Evolutionary conservation across 345 rosid species (phyloP).

Genomic region (Pseudoturritis turrita): DNA sequence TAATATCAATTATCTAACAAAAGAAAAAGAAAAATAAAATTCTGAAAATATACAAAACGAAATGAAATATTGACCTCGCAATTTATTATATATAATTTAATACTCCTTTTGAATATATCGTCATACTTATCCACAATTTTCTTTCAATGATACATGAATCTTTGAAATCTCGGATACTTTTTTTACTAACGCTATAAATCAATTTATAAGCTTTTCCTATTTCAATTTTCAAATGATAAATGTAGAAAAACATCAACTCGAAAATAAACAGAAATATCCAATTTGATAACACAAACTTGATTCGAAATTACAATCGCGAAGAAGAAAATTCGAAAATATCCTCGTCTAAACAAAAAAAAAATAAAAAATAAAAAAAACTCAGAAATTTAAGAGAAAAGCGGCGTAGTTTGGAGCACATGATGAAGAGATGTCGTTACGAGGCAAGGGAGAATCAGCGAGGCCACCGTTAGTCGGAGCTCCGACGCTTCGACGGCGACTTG

Average conservation of each 20-base stretch:
- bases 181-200: background rate
- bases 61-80: background rate
- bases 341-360: background rate
- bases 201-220: background rate
- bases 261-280: background rate
- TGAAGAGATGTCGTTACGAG: slow-evolving; percentile 24
- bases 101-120: background rate
- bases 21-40: background rate
- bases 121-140: slow-evolving; percentile 13
- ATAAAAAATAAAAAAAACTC: background rate
- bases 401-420: slow-evolving; percentile 26
- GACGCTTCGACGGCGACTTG: slow-evolving; percentile 12
- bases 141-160: background rate
- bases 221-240: background rate
- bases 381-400: slow-evolving; percentile 29
- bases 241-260: background rate
- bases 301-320: slow-evolving; percentile 4
- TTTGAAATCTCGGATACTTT: background rate
- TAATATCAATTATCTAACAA: background rate
- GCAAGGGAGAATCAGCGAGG: slow-evolving; percentile 8
- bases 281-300: background rate
- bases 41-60: background rate
- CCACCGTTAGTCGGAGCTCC: slow-evolving; percentile 16
- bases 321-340: slow-evolving; percentile 15
- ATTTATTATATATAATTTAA: background rate